Evolutionary conservation across 2,329 filamentous ascomycete species (phyloP), one percentile per base, ranked within the genome.

Genomic region (Alternaria consortialis): DNA sequence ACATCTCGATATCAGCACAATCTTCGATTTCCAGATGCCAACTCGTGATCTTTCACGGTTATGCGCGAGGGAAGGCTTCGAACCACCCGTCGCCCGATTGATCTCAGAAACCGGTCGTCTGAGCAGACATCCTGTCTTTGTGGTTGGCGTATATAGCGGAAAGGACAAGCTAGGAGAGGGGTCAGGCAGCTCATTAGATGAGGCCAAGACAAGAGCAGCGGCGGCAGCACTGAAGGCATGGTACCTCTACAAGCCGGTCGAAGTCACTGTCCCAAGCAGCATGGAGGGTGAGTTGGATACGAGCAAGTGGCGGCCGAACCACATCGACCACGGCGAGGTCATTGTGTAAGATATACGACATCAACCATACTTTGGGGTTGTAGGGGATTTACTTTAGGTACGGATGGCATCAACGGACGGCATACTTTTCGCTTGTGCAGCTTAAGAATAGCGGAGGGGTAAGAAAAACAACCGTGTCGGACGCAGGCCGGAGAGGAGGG

Each of bases 141-240:
- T 97, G 31, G 94, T 99, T 13, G 95, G 94, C 60, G 94, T 99
- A 63, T 99, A 91, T 83, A 96, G 91, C 68, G 95, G 94, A 53
- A 84, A 85, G 62, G 94, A 99, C 77, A 94, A 95, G 85, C 84
- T 99, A 42, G 95, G 94, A 57, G 94, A 99, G 82, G 95, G 90
- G n/a, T 86, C 89, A 20, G 95, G 91, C 25, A 83, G 90, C 50
- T 94, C 87, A 79, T 83, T 98, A 58, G 85, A 93, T 67, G 87
- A 93, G 72, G 94, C 91, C 32, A 88, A 92, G 65, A 85, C 87
- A 65, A 87, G 92, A 77, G 95, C 95, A 20, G 88, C 92, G 37
- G 94, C 96, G 73, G 90, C 91, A 65, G 90, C 93, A 17, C 84
- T 99, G 74, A 97, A 97, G 84, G 86, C 90, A 6, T 99, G 95